These are phyloP conservation scores for Rhynchospora pubera DNA, from an alignment of 176 grass and related monocot genomes.

Conservation along the genomic window DNA sequence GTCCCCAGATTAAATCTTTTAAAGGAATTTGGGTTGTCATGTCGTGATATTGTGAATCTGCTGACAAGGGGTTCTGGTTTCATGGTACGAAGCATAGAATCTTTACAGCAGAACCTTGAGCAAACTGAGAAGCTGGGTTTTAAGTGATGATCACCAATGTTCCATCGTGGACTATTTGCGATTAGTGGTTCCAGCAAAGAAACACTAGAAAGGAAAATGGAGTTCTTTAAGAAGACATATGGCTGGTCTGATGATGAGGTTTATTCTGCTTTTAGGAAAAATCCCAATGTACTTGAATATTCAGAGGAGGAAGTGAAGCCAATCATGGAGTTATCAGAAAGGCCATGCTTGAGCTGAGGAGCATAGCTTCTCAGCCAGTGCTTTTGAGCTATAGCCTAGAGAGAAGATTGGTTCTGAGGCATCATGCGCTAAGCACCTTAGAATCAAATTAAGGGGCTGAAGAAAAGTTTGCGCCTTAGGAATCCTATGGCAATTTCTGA, in stretches of 20 bases:
- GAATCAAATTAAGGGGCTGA: background rate
- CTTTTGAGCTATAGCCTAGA: background rate
- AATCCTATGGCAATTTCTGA: background rate
- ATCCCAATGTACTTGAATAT: background rate
- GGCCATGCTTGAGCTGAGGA: background rate
- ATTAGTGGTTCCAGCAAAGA: background rate
- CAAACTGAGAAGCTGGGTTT: background rate
- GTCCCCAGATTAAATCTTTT: background rate
- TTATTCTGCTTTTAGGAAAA: background rate
- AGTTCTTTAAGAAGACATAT: background rate
- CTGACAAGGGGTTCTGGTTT: background rate
- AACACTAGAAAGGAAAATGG: background rate
- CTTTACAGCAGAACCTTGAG: background rate
- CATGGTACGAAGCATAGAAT: background rate
- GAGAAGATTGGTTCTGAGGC: background rate
- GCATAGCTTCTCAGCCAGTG: background rate
- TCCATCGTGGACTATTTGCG: background rate
- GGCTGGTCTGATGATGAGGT: background rate
- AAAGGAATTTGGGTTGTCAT: background rate
- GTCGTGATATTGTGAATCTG: background rate
- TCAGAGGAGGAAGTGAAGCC: background rate
- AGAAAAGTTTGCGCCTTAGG: background rate
- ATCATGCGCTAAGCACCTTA: background rate
- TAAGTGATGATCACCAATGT: background rate
- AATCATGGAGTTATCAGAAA: background rate